These are phyloP conservation scores for Neurospora pannonica DNA, from an alignment of 495 filamentous ascomycete species.

Conservation along the genomic window DNA sequence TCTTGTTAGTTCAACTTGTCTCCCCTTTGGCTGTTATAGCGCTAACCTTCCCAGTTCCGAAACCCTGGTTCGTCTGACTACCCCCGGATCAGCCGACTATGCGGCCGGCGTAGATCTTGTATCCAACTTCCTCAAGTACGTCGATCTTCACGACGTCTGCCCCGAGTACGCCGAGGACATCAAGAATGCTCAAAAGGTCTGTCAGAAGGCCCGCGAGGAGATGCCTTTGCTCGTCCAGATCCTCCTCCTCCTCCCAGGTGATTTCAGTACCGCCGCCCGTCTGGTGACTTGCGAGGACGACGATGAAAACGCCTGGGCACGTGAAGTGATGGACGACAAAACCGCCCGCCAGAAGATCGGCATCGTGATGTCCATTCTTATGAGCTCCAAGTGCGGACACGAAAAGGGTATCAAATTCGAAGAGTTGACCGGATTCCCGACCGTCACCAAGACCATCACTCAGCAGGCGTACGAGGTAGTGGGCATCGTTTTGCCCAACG, in stretches of 20 bases:
- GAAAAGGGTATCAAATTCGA: background rate
- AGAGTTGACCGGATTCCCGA: background rate
- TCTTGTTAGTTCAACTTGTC: slow-evolving; percentile 47
- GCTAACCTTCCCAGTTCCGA: slow-evolving; percentile 12
- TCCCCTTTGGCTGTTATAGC: background rate
- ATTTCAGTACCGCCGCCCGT: slow-evolving; percentile 54
- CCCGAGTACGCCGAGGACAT: slow-evolving; percentile 66
- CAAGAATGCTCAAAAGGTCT: slow-evolving; percentile 53
- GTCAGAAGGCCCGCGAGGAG: slow-evolving; percentile 59
- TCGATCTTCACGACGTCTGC: slow-evolving; percentile 74
- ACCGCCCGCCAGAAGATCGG: slow-evolving; percentile 3
- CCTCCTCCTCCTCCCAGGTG: slow-evolving; percentile 49
- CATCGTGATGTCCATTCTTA: slow-evolving; percentile 8
- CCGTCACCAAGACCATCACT: slow-evolving; percentile 1
- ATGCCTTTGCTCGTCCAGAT: slow-evolving; percentile 46
- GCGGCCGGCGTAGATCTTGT: slow-evolving; percentile 41
- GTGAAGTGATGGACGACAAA: slow-evolving; percentile 5
- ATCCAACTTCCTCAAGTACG: slow-evolving; percentile 81
- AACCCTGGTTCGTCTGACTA: slow-evolving; percentile 9
- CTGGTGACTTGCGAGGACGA: slow-evolving; percentile 17
- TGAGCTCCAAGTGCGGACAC: background rate
- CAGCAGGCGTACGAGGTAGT: slow-evolving; percentile 28
- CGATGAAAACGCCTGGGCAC: background rate
- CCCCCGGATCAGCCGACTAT: slow-evolving; percentile 5
- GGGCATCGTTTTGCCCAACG: slow-evolving; percentile 17